Base-by-base conservation (phyloP, 352 stramenopile genomes). In the Globisporangium acanthophoron region DNA sequence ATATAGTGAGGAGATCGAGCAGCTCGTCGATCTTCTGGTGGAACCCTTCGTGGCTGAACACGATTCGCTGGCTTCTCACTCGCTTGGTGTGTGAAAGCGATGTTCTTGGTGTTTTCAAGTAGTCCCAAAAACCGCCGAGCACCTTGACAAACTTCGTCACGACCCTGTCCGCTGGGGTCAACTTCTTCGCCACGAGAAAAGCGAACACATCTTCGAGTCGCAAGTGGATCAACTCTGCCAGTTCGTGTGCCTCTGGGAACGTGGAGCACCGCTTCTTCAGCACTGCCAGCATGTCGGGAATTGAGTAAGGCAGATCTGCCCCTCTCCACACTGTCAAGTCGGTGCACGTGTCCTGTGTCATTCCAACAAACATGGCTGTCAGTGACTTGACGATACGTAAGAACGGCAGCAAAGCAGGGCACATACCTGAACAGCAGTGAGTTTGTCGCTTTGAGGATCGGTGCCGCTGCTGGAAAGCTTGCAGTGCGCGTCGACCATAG, bases 21-120 rank as follows among this genome's bases (percentile, higher is more conserved):
- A 59, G 43, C 13, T n/a, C 13, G 13, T 52, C 54, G 11, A 59
- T 59, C 54, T 45, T 59, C 16, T 18, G 20, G 33, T 59, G 54
- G 43, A 52, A 59, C 18, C 9, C 29, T 31, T 51, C n/a, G n/a
- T 52, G 12, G 6, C 18, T 13, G 31, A 52, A 52, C n/a, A 31
- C 20, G 18, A 44, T 24, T 6, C 51, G 37, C 33, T 59, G 54
- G 5, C 54, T 52, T 37, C 29, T 35, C 43, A n/a, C 15, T 11
- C 46, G 40, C 11, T 15, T 29, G 3, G 52, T 29, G 7, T 51
- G 18, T 12, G 52, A 58, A 5, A 5, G 5, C 8, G 31, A 16
- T 15, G 13, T 18, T 15, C 6, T 15, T 8, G 6, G 9, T 11
- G 20, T 24, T 16, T 24, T 46, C 16, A 59, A 21, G 6, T 51